Evolutionary conservation across 1,139 yeast species (phyloP), one percentile per base, ranked within the genome.

Genomic region (Diutina ranongensis): DNA sequence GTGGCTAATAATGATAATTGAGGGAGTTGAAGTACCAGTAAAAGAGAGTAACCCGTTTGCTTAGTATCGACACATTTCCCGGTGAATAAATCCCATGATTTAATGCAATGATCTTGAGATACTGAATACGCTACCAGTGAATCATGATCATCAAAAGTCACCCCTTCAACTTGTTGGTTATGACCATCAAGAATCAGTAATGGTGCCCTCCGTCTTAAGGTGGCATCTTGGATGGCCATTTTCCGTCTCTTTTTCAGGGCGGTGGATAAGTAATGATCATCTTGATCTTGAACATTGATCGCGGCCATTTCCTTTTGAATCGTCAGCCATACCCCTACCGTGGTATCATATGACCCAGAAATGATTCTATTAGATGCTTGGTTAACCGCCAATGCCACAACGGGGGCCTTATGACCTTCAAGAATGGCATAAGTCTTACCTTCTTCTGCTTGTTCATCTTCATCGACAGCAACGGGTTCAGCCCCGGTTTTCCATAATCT

Each of bases 31-130:
- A 81, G 71, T 40, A 89, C 65, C 1, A 95, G 83, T 44, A 89
- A 72, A 51, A 92, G 71, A 8, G 97, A 82, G 64, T 76, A 88
- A n/a, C 92, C 84, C 0, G 97, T 88, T 21, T 85, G 76, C 63
- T 87, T 81, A 4, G 97, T 84, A 59, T 88, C 97, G 38, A 88
- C 82, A 57, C 86, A 78, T 52, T 85, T 74, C 16, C 83, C 70
- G 4, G 97, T 87, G 19, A 86, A 82, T 56, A 89, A 71, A 67
- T 92, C 98, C 97, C 98, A 92, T 0, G 98, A 92, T 57, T 85
- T 84, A 52, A 92, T 79, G 1, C 95, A 79, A 61, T 92, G 98
- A 65, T 92, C 97, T 62, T 88, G 97, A 3, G 97, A 84, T 1
- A 85, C 96, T 0, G 97, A 87, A 64, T 92, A 92, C 15, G 82